A percentile compares a stretch with the other conserved stretches of the same genome.
phyloP scores from a whole-genome alignment of 345 rosid species.

The Chamaenerion angustifolium region DNA sequence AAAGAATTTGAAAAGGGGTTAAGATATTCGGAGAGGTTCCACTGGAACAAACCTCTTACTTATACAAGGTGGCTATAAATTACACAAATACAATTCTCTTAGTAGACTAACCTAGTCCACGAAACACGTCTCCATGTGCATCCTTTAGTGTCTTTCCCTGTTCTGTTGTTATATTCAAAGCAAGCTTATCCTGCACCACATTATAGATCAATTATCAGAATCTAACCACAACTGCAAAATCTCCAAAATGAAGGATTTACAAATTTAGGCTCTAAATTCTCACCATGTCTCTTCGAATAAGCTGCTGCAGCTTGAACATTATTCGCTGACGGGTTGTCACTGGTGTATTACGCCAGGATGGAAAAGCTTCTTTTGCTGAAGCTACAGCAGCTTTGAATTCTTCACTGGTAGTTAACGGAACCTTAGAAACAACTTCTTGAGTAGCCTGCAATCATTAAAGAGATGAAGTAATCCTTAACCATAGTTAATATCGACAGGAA shows the following conservation, averaged over 20 bases:
- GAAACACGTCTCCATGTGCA: slow-evolving; percentile 95
- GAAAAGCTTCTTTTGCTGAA: slow-evolving; percentile 80
- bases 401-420: slow-evolving; percentile 79
- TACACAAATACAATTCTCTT: background rate
- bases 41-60: background rate
- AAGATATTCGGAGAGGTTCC: too few species aligned
- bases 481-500: background rate
- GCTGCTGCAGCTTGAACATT: slow-evolving; percentile 90
- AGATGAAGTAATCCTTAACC: slow-evolving; percentile 1
- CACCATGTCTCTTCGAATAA: slow-evolving; percentile 80
- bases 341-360: slow-evolving; percentile 80
- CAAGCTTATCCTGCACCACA: slow-evolving; percentile 65
- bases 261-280: background rate
- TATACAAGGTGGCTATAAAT: background rate
- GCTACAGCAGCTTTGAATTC: slow-evolving; percentile 87
- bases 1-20: background rate
- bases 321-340: slow-evolving; percentile 75
- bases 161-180: slow-evolving; percentile 73
- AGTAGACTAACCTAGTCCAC: slow-evolving; percentile 57
- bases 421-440: slow-evolving; percentile 72
- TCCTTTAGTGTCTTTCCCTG: slow-evolving; percentile 97
- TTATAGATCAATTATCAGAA: slow-evolving; percentile 2
- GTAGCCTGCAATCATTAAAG: slow-evolving; percentile 48
- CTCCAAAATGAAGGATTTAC: background rate
- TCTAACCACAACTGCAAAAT: background rate